Evolutionary conservation across 495 filamentous ascomycete species (phyloP), one percentile per base, ranked within the genome.

Genomic region (Poronia punctata): DNA sequence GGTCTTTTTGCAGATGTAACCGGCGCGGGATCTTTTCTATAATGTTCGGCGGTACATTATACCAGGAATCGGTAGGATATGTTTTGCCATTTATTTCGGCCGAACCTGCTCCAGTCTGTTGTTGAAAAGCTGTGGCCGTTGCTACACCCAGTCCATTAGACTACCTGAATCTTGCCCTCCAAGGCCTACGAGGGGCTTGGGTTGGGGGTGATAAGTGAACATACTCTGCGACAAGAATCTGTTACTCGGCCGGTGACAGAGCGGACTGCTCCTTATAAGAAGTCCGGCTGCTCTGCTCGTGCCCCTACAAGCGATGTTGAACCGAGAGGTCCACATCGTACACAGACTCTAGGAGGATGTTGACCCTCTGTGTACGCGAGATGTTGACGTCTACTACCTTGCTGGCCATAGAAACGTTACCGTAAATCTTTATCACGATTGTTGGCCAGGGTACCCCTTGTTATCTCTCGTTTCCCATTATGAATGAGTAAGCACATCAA

Each of bases 1-100:
- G 92, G 59, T 90, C 80, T 48, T 80, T 79, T 62, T 90, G 79
- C 15, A 93, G 72, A 61, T 97, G 89, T 4, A 98, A 72, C 35
- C 78, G 79, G 35, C 84, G 82, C 30, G 76, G 69, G 35, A 93
- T 69, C 41, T 79, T 73, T 10, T 80, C 72, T 35, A 88, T 68
- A 43, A 98, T 85, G 40, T 79, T 79, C 8, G 75, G 57, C 10
- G 93, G 78, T 21, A 85, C 71, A 53, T 97, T 98, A 56, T 80
- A 89, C 88, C 88, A 96, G 34, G 76, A 56, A 47, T 96, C 90
- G 16, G 71, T 80, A 1, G 49, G 47, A 56, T 92, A 93, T 11
- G 62, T 51, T 34, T 70, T 67, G 48, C 71, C 76, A 53, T 82
- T 78, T 39, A 95, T 74, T 2, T 51, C 66, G 35, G 76, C 59